A percentile compares a stretch with the other conserved stretches of the same genome.
phyloP scores from a whole-genome alignment of 257 asterid genomes.

The Phtheirospermum japonicum region DNA sequence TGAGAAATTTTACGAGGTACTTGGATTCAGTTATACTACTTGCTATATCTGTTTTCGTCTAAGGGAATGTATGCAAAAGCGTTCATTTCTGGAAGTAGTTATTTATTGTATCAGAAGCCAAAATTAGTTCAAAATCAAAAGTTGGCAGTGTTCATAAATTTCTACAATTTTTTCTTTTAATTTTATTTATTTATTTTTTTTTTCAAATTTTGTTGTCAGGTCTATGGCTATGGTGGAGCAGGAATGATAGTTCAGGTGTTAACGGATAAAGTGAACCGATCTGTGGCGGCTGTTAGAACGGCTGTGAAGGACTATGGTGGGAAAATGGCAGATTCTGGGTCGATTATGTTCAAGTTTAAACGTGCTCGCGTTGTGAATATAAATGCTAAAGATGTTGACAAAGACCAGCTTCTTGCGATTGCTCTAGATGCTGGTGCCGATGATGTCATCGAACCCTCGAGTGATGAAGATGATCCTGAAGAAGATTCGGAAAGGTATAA shows the following conservation, averaged over 20 bases:
- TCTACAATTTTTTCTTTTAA: no score
- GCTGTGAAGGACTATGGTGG: slow-evolving; percentile 80
- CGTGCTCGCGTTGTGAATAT: slow-evolving; percentile 75
- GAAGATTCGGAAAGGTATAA: slow-evolving; percentile 68
- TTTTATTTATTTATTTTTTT: no score
- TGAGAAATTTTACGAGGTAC: slow-evolving; percentile 87
- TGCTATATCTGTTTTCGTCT: neutral
- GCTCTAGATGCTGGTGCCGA: slow-evolving; percentile 96
- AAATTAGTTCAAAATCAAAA: no score
- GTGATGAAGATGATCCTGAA: slow-evolving; percentile 56
- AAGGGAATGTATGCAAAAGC: neutral
- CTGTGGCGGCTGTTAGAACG: slow-evolving; percentile 71
- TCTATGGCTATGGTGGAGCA: slow-evolving; percentile 92
- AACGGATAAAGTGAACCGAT: slow-evolving; percentile 81
- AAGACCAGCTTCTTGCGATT: slow-evolving; percentile 63
- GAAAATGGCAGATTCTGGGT: slow-evolving; percentile 95
- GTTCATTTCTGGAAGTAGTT: neutral
- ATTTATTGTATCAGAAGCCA: no score
- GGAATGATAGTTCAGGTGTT: slow-evolving; percentile 80
- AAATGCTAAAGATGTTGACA: slow-evolving; percentile 60
- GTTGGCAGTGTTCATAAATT: no score
- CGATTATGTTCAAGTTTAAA: slow-evolving; percentile 78
- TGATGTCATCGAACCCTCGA: slow-evolving; percentile 74
- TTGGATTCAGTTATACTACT: neutral
- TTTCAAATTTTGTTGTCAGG: slow-evolving; percentile 45